These are phyloP conservation scores for Tuber melanosporum DNA, from an alignment of 495 filamentous ascomycete genomes.

Conservation along the genomic window DNA sequence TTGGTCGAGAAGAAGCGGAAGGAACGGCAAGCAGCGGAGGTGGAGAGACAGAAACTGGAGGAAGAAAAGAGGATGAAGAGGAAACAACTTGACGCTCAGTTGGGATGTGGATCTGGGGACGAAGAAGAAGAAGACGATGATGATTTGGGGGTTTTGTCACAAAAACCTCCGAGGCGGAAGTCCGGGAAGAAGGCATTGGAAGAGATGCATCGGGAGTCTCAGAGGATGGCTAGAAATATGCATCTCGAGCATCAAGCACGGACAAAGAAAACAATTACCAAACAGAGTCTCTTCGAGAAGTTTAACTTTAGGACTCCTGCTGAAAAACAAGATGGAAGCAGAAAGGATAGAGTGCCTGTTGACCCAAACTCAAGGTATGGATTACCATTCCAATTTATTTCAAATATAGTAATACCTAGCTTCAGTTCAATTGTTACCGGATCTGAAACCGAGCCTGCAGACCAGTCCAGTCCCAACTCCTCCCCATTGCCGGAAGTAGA, in stretches of 20 bases:
- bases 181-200: constrained; percentile 95
- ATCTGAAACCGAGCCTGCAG: constrained; percentile 20
- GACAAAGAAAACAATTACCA: constrained; percentile 87
- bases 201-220: constrained; percentile 83
- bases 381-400: not conserved
- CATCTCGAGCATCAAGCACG: constrained; percentile 84
- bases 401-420: not conserved
- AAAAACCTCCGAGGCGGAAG: constrained; percentile 66
- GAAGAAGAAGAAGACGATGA: constrained; percentile 50
- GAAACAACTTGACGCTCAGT: constrained; percentile 40
- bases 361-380: constrained; percentile 29
- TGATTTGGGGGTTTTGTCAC: constrained; percentile 53
- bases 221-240: constrained; percentile 80
- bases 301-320: constrained; percentile 61
- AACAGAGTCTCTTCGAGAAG: constrained; percentile 71
- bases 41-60: constrained; percentile 42
- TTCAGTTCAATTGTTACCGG: constrained; percentile 9
- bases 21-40: constrained; percentile 57
- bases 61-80: constrained; percentile 14
- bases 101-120: constrained; percentile 15
- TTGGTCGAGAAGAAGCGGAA: constrained; percentile 64
- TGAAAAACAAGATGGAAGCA: constrained; percentile 2
- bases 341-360: constrained; percentile 15
- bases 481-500: constrained; percentile 37
- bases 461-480: constrained; percentile 44